Evolutionary conservation across 1,284 basidiomycete genomes (phyloP).

Genomic region (Ustilago shanxiensis): DNA sequence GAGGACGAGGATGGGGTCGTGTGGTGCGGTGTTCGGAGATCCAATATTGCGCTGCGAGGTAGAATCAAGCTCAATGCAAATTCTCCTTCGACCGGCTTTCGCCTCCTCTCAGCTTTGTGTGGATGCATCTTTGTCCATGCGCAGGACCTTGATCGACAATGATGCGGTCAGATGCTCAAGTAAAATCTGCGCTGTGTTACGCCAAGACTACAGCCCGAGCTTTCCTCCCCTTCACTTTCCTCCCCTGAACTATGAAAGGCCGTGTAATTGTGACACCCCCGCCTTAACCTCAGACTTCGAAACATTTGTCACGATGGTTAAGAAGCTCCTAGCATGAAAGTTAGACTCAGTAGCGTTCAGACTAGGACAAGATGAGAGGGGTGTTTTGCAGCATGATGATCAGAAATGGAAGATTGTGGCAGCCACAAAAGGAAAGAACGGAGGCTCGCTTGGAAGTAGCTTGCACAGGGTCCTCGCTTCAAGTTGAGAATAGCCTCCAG

Average conservation of each 20-base stretch:
- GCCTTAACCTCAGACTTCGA: not conserved
- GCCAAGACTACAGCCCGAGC: not conserved
- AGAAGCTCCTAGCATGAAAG: not conserved
- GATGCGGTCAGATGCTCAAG: not conserved
- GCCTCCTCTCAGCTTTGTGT: not conserved
- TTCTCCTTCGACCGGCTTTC: constrained; percentile 3
- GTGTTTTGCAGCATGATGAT: not conserved
- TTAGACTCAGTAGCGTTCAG: not conserved
- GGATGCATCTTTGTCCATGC: constrained; percentile 1
- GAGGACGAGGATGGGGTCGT: constrained; percentile 1
- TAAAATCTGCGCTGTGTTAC: not conserved
- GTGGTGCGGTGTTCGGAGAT: constrained; percentile 30
- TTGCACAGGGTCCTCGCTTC: not conserved
- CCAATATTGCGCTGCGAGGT: constrained; percentile 27
- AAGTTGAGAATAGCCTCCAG: not conserved
- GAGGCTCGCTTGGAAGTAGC: constrained; percentile 4
- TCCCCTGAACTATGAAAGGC: not conserved
- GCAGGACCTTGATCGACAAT: not conserved
- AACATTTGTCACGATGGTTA: not conserved
- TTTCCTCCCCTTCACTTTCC: not conserved
- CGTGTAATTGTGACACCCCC: not conserved
- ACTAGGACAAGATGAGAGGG: not conserved
- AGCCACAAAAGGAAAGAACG: constrained; percentile 6
- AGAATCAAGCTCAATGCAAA: constrained; percentile 33
- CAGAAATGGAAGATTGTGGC: not conserved